Evolutionary conservation across 257 asterid genomes (phyloP), one percentile per base, ranked within the genome.

Genomic region (Ilex aquifolium): DNA sequence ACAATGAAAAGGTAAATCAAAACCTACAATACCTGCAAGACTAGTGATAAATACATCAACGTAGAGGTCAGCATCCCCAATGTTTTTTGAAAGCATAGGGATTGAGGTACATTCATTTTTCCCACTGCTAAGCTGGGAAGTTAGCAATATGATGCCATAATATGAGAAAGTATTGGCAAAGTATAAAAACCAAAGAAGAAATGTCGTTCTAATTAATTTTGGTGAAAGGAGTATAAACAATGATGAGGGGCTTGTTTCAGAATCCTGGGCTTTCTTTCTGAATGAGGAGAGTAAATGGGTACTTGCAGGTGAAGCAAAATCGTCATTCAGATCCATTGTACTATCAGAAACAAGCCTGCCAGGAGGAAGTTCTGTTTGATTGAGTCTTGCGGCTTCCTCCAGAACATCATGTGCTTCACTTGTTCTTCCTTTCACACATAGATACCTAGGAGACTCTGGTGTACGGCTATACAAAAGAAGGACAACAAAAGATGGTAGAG

Each of bases 71-170:
- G 71, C 32, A 32, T 70, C 69, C 52, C 60, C 66, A 31, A 62
- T 72, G 57, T 30, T 71, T 27, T 36, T 53, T 4, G 64, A 51
- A 56, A 56, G 74, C 75, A 66, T 59, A 27, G 57, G 65, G 59
- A 31, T 59, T 32, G 69, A 15, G 10, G 64, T 53, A 69, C 91
- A 85, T 59, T 70, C 69, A 75, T 77, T 81, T 72, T 72, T 78
- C 61, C 69, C 86, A n/a, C 82, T 69, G 75, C 86, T 80, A 52
- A 90, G 79, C 69, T 83, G 85, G 42, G 97, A 87, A 46, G 95
- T 85, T 69, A 87, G 86, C 79, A 90, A 66, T 70, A 87, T 69
- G 72, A 90, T 72, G 44, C 95, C 90, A 59, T 85, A 87, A 72
- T 90, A 90, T 39, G 87, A 69, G 72, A 90, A 90, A 3, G 82